Percentiles rank a stretch among this genome's conserved stretches.
Evolutionary conservation across 441 rosid genomes (phyloP).

Genomic region (Populus trichocarpa): DNA sequence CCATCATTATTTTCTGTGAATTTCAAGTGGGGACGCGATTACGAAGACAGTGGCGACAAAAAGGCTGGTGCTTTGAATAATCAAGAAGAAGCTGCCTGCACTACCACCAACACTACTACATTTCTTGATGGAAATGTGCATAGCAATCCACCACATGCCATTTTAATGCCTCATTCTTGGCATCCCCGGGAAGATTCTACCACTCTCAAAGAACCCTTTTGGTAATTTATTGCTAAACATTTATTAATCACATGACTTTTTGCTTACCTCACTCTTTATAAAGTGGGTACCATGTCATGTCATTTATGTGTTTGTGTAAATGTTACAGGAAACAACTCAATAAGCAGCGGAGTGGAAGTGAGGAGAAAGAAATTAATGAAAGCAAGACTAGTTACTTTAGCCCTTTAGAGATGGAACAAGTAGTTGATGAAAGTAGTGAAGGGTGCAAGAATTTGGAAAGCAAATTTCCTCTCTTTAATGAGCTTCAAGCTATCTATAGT

Average conservation of each 20-base stretch:
- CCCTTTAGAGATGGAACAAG: not conserved
- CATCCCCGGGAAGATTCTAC: slow-evolving; percentile 33
- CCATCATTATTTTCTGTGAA: slow-evolving; percentile 18
- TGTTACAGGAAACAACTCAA: slow-evolving; percentile 30
- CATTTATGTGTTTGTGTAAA: slow-evolving; percentile 22
- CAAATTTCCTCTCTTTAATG: slow-evolving; percentile 28
- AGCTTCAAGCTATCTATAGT: slow-evolving; percentile 46
- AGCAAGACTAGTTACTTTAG: slow-evolving; percentile 4
- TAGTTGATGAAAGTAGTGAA: slow-evolving; percentile 12
- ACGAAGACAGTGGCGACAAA: slow-evolving; percentile 11
- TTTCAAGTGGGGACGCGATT: slow-evolving; percentile 40
- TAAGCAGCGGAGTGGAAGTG: slow-evolving; percentile 1
- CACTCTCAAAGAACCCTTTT: slow-evolving; percentile 30
- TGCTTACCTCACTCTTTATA: not conserved
- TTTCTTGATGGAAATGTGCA: slow-evolving; percentile 18
- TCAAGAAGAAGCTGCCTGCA: not conserved
- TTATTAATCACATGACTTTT: not conserved
- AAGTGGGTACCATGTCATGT: slow-evolving; percentile 9
- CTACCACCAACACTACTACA: not conserved
- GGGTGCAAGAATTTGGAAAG: slow-evolving; percentile 22
- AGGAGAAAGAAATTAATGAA: slow-evolving; percentile 12
- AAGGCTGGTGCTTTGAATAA: slow-evolving; percentile 10
- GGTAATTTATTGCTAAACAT: slow-evolving; percentile 26
- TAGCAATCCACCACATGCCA: slow-evolving; percentile 15
- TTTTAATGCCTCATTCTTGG: slow-evolving; percentile 27